Evolutionary conservation across 345 rosid species (phyloP).

Genomic region (Abelmoschus esculentus): DNA sequence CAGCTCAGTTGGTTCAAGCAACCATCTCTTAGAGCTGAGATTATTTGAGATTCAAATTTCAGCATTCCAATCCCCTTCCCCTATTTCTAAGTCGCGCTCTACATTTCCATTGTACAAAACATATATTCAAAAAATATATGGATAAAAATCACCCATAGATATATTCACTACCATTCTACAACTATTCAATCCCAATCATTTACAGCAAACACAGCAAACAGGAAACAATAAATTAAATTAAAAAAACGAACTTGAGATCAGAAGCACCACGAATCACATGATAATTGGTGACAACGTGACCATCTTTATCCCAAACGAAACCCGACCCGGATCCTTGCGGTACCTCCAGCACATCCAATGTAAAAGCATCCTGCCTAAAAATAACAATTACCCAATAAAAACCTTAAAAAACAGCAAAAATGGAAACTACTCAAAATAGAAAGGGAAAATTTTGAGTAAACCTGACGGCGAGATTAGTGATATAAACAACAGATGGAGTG

Average conservation of each 20-base stretch:
- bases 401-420: not conserved
- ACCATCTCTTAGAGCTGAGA: too few relatives aligned
- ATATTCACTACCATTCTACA: too few relatives aligned
- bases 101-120: too few relatives aligned
- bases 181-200: not conserved
- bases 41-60: too few relatives aligned
- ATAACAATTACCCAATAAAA: not conserved
- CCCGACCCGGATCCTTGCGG: constrained; percentile 98
- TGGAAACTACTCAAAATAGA: not conserved
- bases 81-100: too few relatives aligned
- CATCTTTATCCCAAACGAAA: constrained; percentile 82
- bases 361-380: constrained; percentile 86
- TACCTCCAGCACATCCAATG: constrained; percentile 90
- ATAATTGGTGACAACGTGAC: constrained; percentile 86
- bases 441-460: constrained; percentile 7
- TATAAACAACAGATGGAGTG: constrained; percentile 90
- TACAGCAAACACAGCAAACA: constrained; percentile 21
- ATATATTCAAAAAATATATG: too few relatives aligned
- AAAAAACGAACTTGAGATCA: constrained; percentile 64
- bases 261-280: constrained; percentile 98
- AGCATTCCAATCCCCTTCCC: not conserved
- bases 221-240: constrained; percentile 24
- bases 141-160: too few relatives aligned
- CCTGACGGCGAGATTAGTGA: constrained; percentile 90
- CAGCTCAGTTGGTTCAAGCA: too few relatives aligned